phyloP scores from a whole-genome alignment of 805 yeast genomes.

The Spathaspora girioi region DNA sequence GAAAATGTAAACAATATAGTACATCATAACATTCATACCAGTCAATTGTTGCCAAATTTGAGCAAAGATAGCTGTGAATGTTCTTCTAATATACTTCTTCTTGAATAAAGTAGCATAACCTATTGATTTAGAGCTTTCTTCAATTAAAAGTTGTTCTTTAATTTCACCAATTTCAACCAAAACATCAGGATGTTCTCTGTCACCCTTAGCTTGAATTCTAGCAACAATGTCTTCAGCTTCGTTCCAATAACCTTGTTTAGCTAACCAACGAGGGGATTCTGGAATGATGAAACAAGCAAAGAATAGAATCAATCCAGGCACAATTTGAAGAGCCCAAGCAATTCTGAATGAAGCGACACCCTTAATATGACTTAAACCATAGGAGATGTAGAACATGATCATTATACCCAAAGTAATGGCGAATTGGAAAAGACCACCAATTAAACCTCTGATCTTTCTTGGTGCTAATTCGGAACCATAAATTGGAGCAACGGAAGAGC shows the following conservation, averaged over 20 bases:
- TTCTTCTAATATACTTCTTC: conserved; percentile 46
- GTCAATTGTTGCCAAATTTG: conserved; percentile 63
- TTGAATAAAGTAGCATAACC: conserved; percentile 49
- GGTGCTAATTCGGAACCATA: conserved; percentile 65
- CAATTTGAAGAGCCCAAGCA: conserved; percentile 37
- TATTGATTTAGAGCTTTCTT: conserved; percentile 45
- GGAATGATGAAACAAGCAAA: conserved; percentile 37
- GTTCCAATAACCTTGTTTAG: conserved; percentile 41
- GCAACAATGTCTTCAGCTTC: conserved; percentile 42
- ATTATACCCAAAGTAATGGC: conserved; percentile 61
- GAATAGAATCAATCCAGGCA: conserved; percentile 35
- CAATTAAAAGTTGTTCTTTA: conserved; percentile 51
- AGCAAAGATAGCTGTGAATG: conserved; percentile 48
- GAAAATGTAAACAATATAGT: conserved; percentile 64
- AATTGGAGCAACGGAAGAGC: conserved; percentile 64
- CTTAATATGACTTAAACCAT: conserved; percentile 46
- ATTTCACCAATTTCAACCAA: conserved; percentile 56
- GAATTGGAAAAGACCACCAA: conserved; percentile 62
- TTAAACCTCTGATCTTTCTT: conserved; percentile 53
- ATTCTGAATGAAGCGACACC: conserved; percentile 39
- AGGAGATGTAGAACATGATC: conserved; percentile 56
- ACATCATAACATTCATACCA: conserved; percentile 68
- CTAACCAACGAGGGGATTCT: conserved; percentile 49
- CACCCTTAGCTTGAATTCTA: conserved; percentile 37
- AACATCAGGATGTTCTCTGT: conserved; percentile 43